These are phyloP conservation scores for Podaxis carcinomalis DNA, from an alignment of 768 basidiomycete species.

Conservation along the genomic window DNA sequence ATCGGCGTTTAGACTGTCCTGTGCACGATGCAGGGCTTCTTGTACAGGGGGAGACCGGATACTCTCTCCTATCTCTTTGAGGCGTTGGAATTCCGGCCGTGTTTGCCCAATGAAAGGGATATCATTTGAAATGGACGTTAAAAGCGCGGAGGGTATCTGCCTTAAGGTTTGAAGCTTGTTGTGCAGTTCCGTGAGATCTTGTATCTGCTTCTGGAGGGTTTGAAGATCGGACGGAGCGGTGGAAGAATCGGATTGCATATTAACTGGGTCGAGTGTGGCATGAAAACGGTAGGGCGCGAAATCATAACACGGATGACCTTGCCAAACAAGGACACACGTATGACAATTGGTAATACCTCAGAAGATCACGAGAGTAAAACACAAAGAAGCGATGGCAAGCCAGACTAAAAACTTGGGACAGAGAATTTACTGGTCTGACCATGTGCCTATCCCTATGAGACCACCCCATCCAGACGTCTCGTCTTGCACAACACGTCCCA, in stretches of 20 bases:
- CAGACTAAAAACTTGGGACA: neutral
- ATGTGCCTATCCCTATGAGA: slow-evolving; percentile 31
- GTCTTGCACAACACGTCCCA: slow-evolving; percentile 25
- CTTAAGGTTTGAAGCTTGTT: slow-evolving; percentile 40
- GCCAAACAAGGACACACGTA: slow-evolving; percentile 9
- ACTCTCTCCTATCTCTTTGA: slow-evolving; percentile 44
- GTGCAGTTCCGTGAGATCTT: slow-evolving; percentile 42
- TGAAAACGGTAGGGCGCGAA: neutral
- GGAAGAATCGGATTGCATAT: slow-evolving; percentile 4
- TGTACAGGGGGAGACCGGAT: slow-evolving; percentile 52
- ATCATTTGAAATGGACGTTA: slow-evolving; percentile 27
- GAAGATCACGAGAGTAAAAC: no score
- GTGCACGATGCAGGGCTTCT: slow-evolving; percentile 50
- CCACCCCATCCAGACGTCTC: slow-evolving; percentile 28
- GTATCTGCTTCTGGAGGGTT: slow-evolving; percentile 37
- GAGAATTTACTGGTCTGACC: slow-evolving; percentile 24
- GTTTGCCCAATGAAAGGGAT: slow-evolving; percentile 20
- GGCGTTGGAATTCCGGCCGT: slow-evolving; percentile 38
- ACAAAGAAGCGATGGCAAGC: neutral
- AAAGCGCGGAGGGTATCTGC: slow-evolving; percentile 40
- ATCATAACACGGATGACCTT: neutral
- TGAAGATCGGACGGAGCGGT: slow-evolving; percentile 10
- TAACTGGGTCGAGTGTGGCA: neutral
- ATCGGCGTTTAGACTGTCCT: slow-evolving; percentile 52
- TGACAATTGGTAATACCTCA: no score